Evolutionary conservation across 306 rosid genomes (phyloP).

Genomic region (Begonia fuchsioides): DNA sequence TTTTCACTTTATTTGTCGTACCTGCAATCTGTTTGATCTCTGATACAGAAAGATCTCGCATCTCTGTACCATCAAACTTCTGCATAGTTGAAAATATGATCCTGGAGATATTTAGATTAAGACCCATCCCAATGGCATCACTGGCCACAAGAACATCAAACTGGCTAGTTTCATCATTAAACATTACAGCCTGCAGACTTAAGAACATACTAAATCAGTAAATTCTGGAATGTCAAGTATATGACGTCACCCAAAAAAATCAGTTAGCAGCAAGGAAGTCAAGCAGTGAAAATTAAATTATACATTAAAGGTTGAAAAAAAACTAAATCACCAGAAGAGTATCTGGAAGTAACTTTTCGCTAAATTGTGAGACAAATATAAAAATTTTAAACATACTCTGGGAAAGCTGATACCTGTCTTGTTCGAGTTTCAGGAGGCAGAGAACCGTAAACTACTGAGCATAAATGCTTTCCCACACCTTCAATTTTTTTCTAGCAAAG

Average conservation of each 20-base stretch:
- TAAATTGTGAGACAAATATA: conserved; percentile 2
- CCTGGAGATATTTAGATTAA: conserved; percentile 90
- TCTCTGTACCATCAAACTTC: conserved; percentile 74
- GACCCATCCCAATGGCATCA: conserved; percentile 98
- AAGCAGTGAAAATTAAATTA: conserved; percentile 3
- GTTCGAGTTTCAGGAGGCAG: conserved; percentile 98
- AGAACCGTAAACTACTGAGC: conserved; percentile 95
- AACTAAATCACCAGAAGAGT: conserved; percentile 2
- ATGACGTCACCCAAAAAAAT: conserved; percentile 10
- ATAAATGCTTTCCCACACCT: conserved; percentile 55
- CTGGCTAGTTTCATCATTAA: conserved; percentile 75
- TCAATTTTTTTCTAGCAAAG: conserved; percentile 55
- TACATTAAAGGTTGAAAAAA: conserved; percentile 3
- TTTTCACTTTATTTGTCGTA: conserved; percentile 6
- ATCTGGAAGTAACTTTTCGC: background rate
- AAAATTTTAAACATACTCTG: conserved; percentile 6
- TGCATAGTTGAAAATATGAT: conserved; percentile 73
- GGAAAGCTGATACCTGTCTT: conserved; percentile 55
- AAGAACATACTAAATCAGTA: conserved; percentile 27
- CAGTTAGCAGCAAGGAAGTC: conserved; percentile 6
- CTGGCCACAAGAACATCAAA: conserved; percentile 96
- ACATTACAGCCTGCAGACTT: conserved; percentile 80
- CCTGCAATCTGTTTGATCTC: conserved; percentile 96
- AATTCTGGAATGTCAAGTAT: conserved; percentile 12
- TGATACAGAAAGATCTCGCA: conserved; percentile 58